These are phyloP conservation scores for Russula earlei DNA, from an alignment of 768 basidiomycete species.

Conservation along the genomic window DNA sequence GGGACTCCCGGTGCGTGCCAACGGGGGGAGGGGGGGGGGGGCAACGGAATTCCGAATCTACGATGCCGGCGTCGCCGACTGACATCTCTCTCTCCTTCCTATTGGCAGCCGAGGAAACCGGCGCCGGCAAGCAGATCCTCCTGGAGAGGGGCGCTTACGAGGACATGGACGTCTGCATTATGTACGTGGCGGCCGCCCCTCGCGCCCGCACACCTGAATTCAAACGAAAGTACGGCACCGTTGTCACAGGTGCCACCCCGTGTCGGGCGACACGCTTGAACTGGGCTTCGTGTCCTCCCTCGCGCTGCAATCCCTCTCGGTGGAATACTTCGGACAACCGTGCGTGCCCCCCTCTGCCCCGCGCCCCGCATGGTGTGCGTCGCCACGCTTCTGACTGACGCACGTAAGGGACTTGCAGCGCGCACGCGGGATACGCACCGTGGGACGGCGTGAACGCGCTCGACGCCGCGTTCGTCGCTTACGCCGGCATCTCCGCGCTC, in stretches of 20 bases:
- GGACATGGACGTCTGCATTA: constrained; percentile 74
- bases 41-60: not conserved
- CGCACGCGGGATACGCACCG: constrained; percentile 72
- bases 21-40: too few relatives aligned
- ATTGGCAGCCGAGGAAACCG: constrained; percentile 64
- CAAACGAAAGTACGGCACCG: too few relatives aligned
- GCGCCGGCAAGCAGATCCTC: constrained; percentile 68
- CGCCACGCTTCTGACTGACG: too few relatives aligned
- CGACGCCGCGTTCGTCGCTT: constrained; percentile 82
- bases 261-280: constrained; percentile 43
- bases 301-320: constrained; percentile 55
- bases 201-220: too few relatives aligned
- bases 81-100: not conserved
- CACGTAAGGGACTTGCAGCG: constrained; percentile 36
- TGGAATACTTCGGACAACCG: constrained; percentile 71
- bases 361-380: too few relatives aligned
- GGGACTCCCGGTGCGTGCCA: constrained; percentile 50
- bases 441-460: constrained; percentile 86
- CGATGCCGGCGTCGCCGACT: not conserved
- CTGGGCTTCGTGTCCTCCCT: constrained; percentile 43
- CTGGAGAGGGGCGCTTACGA: constrained; percentile 69
- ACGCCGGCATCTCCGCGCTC: constrained; percentile 66
- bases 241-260: constrained; percentile 59
- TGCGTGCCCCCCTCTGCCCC: constrained; percentile 25
- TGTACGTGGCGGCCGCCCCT: constrained; percentile 39